Evolutionary conservation across 2,329 filamentous ascomycete genomes (phyloP), one percentile per base, ranked within the genome.

Genomic region (Peltaster fructicola): DNA sequence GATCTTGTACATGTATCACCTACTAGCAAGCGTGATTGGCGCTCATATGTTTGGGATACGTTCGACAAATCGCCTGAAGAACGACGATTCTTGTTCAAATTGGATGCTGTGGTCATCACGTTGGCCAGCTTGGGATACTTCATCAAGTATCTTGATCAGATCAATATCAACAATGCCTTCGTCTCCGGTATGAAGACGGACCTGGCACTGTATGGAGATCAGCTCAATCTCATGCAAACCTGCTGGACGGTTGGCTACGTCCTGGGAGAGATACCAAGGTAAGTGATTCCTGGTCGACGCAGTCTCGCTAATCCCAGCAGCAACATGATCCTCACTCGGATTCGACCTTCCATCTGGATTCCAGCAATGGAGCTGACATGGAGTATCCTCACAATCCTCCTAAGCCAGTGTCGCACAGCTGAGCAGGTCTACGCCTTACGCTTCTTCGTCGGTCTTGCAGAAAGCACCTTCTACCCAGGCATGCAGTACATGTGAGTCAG

Each of bases 171-270:
- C 33, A 57, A 56, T 42, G 52, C 56, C 6, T 61, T 55, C 31
- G 53, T 59, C 4, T 57, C 52, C 12, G 56, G 56, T 15, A 61
- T 59, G 56, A 51, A 65, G 38, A 59, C 65, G 35, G 63, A 68
- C 26, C 44, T 68, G 0, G 39, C 48, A 2, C 43, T 69, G 11
- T 56, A 60, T 22, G 53, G 55, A 2, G 68, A 69, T 32, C 49
- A 71, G 27, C 49, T 68, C 15, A 67, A 68, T 25, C 61, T 59
- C 26, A 59, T 63, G 47, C 52, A 65, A 24, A 59, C 64, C 0
- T 59, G 56, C 14, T 73, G 67, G 54, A 70, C 63, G 0, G 56
- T 65, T 1, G 68, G 68, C 6, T 73, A 73, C 34, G 61, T 67
- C 0, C 51, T 73, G 23, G 59, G 57, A 3, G 49, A 63, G 27